phyloP scores from a whole-genome alignment of 208 protist genomes.

The Angomonas deanei region DNA sequence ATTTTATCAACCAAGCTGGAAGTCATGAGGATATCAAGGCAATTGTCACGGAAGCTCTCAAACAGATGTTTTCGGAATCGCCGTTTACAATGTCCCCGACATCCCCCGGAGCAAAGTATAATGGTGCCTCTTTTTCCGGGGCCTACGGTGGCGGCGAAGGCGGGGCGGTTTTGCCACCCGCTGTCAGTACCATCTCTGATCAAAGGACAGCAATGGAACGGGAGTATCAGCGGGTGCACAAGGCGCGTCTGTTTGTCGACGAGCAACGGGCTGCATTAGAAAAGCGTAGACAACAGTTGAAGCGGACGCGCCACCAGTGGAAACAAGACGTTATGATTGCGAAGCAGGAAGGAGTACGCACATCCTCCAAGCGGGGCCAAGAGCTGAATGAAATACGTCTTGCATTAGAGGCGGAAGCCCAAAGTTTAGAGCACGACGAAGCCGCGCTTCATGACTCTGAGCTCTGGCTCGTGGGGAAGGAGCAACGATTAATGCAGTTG shows the following conservation, averaged over 20 bases:
- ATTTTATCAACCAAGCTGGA: not conserved
- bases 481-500: slow-evolving; percentile 53
- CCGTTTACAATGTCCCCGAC: slow-evolving; percentile 39
- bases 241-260: not conserved
- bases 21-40: slow-evolving; percentile 34
- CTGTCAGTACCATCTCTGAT: not conserved
- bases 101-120: not conserved
- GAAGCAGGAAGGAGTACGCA: slow-evolving; percentile 62
- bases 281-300: slow-evolving; percentile 49
- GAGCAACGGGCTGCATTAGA: slow-evolving; percentile 29
- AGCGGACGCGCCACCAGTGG: slow-evolving; percentile 57
- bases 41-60: slow-evolving; percentile 58
- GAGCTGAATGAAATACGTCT: slow-evolving; percentile 56
- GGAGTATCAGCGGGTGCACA: not conserved
- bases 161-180: no score
- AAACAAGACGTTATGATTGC: slow-evolving; percentile 73
- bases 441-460: slow-evolving; percentile 63
- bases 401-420: slow-evolving; percentile 56
- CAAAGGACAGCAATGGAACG: not conserved
- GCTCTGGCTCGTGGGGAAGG: slow-evolving; percentile 69
- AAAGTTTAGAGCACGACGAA: slow-evolving; percentile 59
- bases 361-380: slow-evolving; percentile 65
- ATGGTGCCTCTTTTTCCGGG: not conserved
- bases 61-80: slow-evolving; percentile 52
- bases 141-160: no score